These are phyloP conservation scores for Aphanomyces invadans DNA, from an alignment of 352 stramenopile species.

Conservation along the genomic window DNA sequence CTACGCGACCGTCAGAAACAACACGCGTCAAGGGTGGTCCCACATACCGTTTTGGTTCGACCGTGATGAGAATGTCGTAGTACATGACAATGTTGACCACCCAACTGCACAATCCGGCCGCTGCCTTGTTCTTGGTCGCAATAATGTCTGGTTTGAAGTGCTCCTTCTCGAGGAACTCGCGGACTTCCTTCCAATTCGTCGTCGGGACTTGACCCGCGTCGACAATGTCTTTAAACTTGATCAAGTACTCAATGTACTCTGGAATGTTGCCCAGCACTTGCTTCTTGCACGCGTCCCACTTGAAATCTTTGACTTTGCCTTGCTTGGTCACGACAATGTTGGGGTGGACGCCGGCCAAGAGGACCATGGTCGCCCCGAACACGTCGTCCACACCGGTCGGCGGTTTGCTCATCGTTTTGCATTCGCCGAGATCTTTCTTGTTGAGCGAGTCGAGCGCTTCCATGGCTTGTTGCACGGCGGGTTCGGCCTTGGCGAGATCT, in stretches of 20 bases:
- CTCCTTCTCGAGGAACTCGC: slow-evolving; percentile 89
- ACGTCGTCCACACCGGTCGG: slow-evolving; percentile 92
- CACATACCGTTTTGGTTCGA: slow-evolving; percentile 86
- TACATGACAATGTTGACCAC: slow-evolving; percentile 96
- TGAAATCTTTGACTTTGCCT: slow-evolving; percentile 93
- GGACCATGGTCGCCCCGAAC: slow-evolving; percentile 89
- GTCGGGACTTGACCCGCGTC: slow-evolving; percentile 89
- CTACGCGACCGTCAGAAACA: slow-evolving; percentile 7
- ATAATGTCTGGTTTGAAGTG: slow-evolving; percentile 95
- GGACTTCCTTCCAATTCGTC: slow-evolving; percentile 92
- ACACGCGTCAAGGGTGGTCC: neutral
- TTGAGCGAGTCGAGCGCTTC: slow-evolving; percentile 93
- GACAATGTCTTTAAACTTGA: slow-evolving; percentile 91
- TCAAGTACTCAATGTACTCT: slow-evolving; percentile 93
- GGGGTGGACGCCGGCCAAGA: slow-evolving; percentile 91
- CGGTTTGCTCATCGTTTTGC: slow-evolving; percentile 95
- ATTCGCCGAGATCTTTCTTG: slow-evolving; percentile 94
- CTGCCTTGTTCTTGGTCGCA: slow-evolving; percentile 91
- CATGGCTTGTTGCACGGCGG: slow-evolving; percentile 93
- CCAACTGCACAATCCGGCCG: slow-evolving; percentile 89
- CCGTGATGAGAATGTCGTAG: slow-evolving; percentile 91
- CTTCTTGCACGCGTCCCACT: slow-evolving; percentile 94
- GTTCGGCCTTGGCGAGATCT: slow-evolving; percentile 92
- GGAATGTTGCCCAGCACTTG: slow-evolving; percentile 91
- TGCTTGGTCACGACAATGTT: slow-evolving; percentile 91